These are phyloP conservation scores for Cairneyella variabilis DNA, from an alignment of 495 filamentous ascomycete genomes.

Conservation along the genomic window DNA sequence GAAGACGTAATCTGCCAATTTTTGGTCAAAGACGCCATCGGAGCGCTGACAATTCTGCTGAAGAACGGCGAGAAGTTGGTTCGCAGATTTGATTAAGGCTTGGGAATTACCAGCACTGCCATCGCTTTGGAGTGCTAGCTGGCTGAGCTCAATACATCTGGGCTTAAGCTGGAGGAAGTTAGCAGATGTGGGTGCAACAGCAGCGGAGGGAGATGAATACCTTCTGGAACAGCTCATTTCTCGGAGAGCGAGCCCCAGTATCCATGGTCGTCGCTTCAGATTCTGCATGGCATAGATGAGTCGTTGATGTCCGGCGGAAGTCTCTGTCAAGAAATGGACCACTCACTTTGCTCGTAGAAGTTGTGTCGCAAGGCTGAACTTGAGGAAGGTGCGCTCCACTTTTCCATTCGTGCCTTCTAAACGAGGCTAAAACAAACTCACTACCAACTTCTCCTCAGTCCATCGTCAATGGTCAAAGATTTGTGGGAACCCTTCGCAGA, in stretches of 20 bases:
- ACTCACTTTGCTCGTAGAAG: too few relatives aligned
- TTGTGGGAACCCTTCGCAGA: too few relatives aligned
- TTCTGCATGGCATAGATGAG: conserved; percentile 5
- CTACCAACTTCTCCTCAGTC: too few relatives aligned
- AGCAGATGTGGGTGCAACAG: neutral
- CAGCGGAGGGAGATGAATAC: neutral
- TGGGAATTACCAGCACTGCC: conserved; percentile 49
- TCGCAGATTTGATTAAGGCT: conserved; percentile 51
- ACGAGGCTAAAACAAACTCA: too few relatives aligned
- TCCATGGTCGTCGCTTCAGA: too few relatives aligned
- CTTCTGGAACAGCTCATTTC: neutral
- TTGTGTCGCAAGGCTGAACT: too few relatives aligned
- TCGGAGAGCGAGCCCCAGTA: too few relatives aligned
- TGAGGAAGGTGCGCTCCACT: too few relatives aligned
- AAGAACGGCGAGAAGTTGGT: conserved; percentile 48
- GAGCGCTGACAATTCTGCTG: conserved; percentile 42
- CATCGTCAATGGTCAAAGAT: too few relatives aligned
- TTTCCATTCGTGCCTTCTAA: too few relatives aligned
- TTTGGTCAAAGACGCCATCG: conserved; percentile 62
- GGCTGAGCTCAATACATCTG: conserved; percentile 74
- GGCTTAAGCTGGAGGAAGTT: conserved; percentile 58
- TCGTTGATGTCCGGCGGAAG: too few relatives aligned
- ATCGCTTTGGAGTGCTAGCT: conserved; percentile 58
- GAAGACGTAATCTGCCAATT: conserved; percentile 91
- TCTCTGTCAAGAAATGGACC: too few relatives aligned